phyloP scores from a whole-genome alignment of 2,329 filamentous ascomycete species.

The Talaromyces sp. region DNA sequence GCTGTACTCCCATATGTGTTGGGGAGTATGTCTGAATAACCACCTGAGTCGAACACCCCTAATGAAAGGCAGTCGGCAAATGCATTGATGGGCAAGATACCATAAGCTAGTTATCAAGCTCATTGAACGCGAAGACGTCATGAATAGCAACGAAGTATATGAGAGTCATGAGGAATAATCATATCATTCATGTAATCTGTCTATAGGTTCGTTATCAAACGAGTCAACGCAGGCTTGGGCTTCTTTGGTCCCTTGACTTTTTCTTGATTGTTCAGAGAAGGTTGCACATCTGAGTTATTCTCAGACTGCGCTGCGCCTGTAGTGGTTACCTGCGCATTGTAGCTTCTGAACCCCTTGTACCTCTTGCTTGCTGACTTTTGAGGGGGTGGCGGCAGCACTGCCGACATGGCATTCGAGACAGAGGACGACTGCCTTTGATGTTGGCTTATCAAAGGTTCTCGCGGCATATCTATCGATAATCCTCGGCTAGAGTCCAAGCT shows the following conservation, averaged over 20 bases:
- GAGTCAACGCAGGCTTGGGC: conserved; percentile 35
- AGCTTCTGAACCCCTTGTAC: not conserved
- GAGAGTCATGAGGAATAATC: not conserved
- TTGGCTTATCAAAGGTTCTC: conserved; percentile 10
- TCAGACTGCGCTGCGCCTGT: not conserved
- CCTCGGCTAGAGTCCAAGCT: conserved; percentile 14
- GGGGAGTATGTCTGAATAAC: not conserved
- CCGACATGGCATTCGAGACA: conserved; percentile 5
- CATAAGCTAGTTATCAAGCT: not conserved
- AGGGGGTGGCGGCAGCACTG: not conserved
- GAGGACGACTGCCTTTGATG: conserved; percentile 12
- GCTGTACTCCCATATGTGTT: not conserved
- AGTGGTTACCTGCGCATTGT: not conserved
- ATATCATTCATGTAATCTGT: not conserved
- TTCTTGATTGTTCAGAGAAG: not conserved
- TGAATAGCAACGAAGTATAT: not conserved
- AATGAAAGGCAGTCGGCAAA: not conserved
- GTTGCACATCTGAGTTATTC: not conserved
- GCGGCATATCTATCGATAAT: conserved; percentile 13
- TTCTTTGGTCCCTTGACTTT: conserved; percentile 10
- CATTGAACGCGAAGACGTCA: not conserved
- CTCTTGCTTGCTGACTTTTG: conserved; percentile 1
- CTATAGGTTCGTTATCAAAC: conserved; percentile 31
- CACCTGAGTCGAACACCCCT: not conserved
- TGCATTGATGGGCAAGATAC: not conserved